Base-by-base conservation (phyloP, 1,284 basidiomycete species). In the Leccinum angustisporum region DNA sequence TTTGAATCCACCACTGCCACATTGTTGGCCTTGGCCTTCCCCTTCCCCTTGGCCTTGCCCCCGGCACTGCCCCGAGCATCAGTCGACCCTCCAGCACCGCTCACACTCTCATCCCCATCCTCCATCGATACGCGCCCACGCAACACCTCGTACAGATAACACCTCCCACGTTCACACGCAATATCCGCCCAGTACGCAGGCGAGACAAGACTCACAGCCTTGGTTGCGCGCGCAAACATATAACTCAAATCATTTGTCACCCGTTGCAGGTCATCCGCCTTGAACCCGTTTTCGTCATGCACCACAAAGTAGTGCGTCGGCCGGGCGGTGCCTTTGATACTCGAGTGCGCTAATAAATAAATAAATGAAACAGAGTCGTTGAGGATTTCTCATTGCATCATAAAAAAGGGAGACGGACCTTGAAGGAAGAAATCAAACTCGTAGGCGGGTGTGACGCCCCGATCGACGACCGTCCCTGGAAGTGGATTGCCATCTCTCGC, bases 261-360 rank as follows among this genome's bases (percentile, higher is more conserved):
- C 6, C 73, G 72, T 65, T 92, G 90, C 4, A 94, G 77, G 57
- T 81, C 79, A 70, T 93, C 88, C 1, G 88, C 83, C 2, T 75
- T 79, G 75, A 93, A 85, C 4, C 78, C 79, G 59, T 87, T 89
- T 67, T 91, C 86, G 70, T 91, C 86, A 67, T 90, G 84, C 10
- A 92, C 83, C 60, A 91, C 87, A 66, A 84, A 88, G 75, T 92
- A 92, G 67, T 92, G 90, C 0, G 90, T 91, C 1, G 90, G 88
- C 5, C 82, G 79, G 2, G 87, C 85, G 9, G 79, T 80, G 5
- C 89, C 90, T 69, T 91, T 84, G 7, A 91, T 74, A 0, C 88
- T 86, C 1, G 85, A 11, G 84, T 89, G 59, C 68, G 76, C 76
- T 77, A 13, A 31, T 77, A 34, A 31, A 31, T 31, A 31, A 27